Conservation (phyloP, 345 rosid species). For the Citrus unshiu region DNA sequence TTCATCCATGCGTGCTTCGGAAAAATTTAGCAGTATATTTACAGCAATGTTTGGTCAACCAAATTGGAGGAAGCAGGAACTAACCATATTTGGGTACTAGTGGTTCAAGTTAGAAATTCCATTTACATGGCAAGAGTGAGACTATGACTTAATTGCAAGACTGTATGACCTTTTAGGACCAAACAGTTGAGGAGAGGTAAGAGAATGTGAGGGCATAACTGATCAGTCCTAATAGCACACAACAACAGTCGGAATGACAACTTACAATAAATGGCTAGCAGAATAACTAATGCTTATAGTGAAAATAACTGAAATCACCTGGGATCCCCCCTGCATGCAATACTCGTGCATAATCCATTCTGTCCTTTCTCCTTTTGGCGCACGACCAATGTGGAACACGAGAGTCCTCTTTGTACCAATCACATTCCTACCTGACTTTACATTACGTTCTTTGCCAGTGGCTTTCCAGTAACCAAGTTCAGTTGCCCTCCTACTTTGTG, state of each 20-base stretch:
- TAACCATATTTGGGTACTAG: neutral
- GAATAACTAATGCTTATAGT: neutral
- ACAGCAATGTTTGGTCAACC: neutral
- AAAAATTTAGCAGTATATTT: neutral
- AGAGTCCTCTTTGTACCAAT: constrained; percentile 93
- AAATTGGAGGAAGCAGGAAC: neutral
- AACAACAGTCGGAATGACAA: too few relatives aligned
- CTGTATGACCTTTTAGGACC: too few relatives aligned
- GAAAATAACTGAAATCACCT: constrained; percentile 34
- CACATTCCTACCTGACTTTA: constrained; percentile 48
- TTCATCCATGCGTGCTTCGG: neutral
- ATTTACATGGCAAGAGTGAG: neutral
- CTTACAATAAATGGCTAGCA: too few relatives aligned
- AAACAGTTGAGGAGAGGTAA: too few relatives aligned
- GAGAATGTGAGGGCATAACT: too few relatives aligned
- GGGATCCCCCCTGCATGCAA: constrained; percentile 53
- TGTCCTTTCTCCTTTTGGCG: constrained; percentile 85
- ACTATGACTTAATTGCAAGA: neutral
- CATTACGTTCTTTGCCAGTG: constrained; percentile 82
- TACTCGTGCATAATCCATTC: constrained; percentile 97
- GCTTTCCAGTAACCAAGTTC: constrained; percentile 90
- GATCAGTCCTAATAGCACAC: too few relatives aligned
- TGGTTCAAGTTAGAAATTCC: neutral
- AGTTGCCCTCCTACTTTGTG: constrained; percentile 79
- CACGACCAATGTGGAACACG: constrained; percentile 85